phyloP scores from a whole-genome alignment of 805 yeast genomes.

The Soucietia sequanensis region DNA sequence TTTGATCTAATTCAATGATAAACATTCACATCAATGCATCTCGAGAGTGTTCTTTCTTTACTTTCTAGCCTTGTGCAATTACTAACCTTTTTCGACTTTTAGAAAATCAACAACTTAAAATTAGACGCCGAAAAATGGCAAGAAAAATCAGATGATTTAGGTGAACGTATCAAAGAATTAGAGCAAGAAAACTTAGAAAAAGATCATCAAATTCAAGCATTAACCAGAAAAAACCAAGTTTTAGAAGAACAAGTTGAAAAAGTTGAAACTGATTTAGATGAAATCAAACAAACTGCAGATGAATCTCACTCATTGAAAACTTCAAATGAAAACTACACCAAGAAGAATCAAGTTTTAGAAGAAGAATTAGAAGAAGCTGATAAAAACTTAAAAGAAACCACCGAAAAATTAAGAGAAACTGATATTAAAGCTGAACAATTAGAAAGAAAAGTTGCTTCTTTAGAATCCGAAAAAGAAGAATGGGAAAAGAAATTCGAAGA shows the following conservation, averaged over 20 bases:
- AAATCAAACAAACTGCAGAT: constrained; percentile 82
- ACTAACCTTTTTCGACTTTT: too few species aligned
- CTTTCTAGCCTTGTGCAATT: too few species aligned
- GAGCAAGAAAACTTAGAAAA: constrained; percentile 91
- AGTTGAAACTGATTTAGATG: constrained; percentile 69
- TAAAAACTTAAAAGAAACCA: constrained; percentile 86
- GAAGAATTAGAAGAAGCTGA: constrained; percentile 90
- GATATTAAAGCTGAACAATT: constrained; percentile 95
- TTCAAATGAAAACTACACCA: constrained; percentile 85
- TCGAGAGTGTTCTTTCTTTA: too few species aligned
- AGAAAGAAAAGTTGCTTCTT: constrained; percentile 88
- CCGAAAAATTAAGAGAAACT: constrained; percentile 90
- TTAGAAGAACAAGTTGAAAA: constrained; percentile 83
- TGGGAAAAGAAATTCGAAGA: constrained; percentile 91
- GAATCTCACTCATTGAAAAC: constrained; percentile 87
- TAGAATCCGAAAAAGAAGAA: constrained; percentile 89
- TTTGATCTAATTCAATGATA: too few species aligned
- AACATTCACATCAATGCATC: too few species aligned
- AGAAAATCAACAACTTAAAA: constrained; percentile 88
- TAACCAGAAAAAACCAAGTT: constrained; percentile 87
- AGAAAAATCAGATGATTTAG: constrained; percentile 89
- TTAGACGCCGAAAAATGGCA: constrained; percentile 97
- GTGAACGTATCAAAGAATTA: constrained; percentile 76
- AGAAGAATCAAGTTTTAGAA: constrained; percentile 86
- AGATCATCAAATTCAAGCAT: constrained; percentile 92